Evolutionary conservation across 2,329 filamentous ascomycete genomes (phyloP).

Genomic region (Penicillium glabrum): DNA sequence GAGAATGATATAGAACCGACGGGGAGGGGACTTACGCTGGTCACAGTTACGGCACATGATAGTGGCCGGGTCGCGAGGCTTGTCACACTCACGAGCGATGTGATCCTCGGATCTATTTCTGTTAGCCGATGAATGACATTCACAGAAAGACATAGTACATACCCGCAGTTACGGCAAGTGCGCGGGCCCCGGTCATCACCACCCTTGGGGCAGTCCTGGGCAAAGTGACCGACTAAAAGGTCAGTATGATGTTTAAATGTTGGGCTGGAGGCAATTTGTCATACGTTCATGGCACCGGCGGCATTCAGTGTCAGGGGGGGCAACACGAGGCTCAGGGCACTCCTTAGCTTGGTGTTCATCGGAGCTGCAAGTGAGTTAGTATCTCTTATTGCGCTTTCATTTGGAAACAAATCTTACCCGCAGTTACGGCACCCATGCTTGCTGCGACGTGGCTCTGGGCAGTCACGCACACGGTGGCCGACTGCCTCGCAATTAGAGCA

Average conservation of each 20-base stretch:
- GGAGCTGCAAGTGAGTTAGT: conserved; percentile 30
- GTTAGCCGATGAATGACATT: conserved; percentile 9
- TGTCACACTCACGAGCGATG: conserved; percentile 43
- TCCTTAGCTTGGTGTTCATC: conserved; percentile 49
- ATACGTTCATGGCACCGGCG: conserved; percentile 44
- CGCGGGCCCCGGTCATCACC: conserved; percentile 27
- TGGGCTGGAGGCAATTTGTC: not conserved
- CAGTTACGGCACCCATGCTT: conserved; percentile 54
- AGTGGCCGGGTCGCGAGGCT: conserved; percentile 40
- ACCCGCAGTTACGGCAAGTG: conserved; percentile 49
- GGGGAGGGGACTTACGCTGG: conserved; percentile 28
- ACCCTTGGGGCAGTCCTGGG: conserved; percentile 45
- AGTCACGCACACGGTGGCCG: conserved; percentile 53
- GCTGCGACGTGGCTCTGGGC: conserved; percentile 38
- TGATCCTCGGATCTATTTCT: conserved; percentile 42
- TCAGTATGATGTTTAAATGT: conserved; percentile 8
- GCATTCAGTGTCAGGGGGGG: conserved; percentile 47
- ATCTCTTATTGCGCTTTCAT: not conserved
- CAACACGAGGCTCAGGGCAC: conserved; percentile 48
- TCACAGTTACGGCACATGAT: conserved; percentile 50
- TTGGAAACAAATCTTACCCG: conserved; percentile 35
- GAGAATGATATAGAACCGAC: not conserved
- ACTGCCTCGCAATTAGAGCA: conserved; percentile 51
- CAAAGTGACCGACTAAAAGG: conserved; percentile 44
- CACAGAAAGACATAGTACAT: conserved; percentile 11